phyloP scores from a whole-genome alignment of 805 yeast genomes.

The Metschnikowia peoriensis region DNA sequence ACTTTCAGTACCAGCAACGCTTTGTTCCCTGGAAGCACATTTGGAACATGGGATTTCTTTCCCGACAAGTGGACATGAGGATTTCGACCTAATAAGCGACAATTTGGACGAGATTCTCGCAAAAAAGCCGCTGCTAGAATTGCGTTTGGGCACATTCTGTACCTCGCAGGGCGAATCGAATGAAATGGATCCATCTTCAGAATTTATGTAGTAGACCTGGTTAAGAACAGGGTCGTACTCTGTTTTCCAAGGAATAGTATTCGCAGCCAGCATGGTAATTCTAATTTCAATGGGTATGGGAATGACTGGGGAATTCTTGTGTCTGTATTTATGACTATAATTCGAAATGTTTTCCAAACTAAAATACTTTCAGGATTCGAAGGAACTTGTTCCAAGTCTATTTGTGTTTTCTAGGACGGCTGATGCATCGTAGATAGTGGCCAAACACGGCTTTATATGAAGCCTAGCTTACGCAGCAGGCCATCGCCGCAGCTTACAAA shows the following conservation, averaged over 20 bases:
- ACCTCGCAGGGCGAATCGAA: slow-evolving; percentile 22
- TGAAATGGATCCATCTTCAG: slow-evolving; percentile 15
- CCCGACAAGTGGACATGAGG: not conserved
- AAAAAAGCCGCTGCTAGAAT: slow-evolving; percentile 7
- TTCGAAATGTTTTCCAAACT: no score
- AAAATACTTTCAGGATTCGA: no score
- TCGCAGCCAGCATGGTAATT: not conserved
- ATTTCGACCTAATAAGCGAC: slow-evolving; percentile 10
- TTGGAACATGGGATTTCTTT: not conserved
- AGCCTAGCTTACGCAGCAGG: not conserved
- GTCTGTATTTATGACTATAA: no score
- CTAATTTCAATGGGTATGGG: no score
- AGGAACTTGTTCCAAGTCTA: not conserved
- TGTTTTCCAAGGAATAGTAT: slow-evolving; percentile 10
- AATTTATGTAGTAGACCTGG: slow-evolving; percentile 17
- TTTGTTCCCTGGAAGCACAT: not conserved
- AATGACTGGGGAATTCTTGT: no score
- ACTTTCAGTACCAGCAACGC: not conserved
- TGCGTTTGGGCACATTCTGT: slow-evolving; percentile 7
- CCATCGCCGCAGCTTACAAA: slow-evolving; percentile 5
- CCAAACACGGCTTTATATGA: not conserved
- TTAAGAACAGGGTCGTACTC: slow-evolving; percentile 17
- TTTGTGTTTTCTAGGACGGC: not conserved
- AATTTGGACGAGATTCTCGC: slow-evolving; percentile 13
- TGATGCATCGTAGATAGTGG: not conserved